Base-by-base conservation (phyloP, 2,329 filamentous ascomycete genomes). In the Monosporascus sp. region DNA sequence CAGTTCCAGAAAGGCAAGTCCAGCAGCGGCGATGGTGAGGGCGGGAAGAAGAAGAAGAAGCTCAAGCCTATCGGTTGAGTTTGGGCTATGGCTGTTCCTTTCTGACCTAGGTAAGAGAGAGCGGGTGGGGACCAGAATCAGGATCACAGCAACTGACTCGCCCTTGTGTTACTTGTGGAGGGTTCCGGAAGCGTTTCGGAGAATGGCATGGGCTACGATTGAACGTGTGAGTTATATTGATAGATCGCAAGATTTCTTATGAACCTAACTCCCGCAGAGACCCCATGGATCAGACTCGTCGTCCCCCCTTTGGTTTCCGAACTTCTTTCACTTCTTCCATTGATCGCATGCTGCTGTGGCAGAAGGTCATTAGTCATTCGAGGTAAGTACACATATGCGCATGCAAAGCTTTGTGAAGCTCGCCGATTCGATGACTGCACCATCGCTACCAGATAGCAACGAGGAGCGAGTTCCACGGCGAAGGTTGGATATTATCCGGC, bases 1-100 rank as follows among this genome's bases (percentile, higher is more conserved):
- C 84, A 91, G 60, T 99, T 96, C 66, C 86, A 94, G 70, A 94
- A 95, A 75, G 83, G 82, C 56, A 85, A 81, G 71, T 78, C 75
- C 20, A 76, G 76, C 44, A 74, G 70, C 19, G 70, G 68, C 17
- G 65, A 68, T 7, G 61, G 57, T 22, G 61, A 71, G 69, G 71
- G 66, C 20, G 81, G 81, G 72, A 86, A 85, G 74, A 86, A 85
- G 74, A 86, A 85, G 72, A 89, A 88, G 77, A 89, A 90, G 77
- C 73, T 83, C 51, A 85, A 85, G 77, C 80, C 80, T 1, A 82
- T 85, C 54, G 82, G 81, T 36, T 84, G 65, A 75, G 52, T 37
- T 27, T 36, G 48, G 19, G 16, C 8, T 24, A 48, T 43, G 37
- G 47, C 26, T 24, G 40, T 34, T 34, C 31, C 31, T 34, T 34